phyloP scores from a whole-genome alignment of 768 basidiomycete species.

The Kwoniella europaea region DNA sequence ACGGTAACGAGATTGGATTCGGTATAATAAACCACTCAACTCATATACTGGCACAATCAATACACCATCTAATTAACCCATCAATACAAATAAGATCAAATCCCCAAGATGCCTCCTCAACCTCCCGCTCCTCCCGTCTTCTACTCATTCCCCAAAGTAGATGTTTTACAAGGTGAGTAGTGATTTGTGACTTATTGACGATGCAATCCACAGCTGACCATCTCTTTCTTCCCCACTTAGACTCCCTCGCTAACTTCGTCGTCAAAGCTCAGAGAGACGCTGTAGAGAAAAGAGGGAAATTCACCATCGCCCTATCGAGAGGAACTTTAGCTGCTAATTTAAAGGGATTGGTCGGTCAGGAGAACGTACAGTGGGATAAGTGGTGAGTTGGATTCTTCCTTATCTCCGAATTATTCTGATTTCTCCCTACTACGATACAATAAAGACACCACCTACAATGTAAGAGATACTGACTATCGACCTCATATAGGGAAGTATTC shows the following conservation, averaged over 20 bases:
- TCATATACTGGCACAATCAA: neutral
- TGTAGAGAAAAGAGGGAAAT: slow-evolving; percentile 84
- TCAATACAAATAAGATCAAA: neutral
- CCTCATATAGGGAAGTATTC: slow-evolving; percentile 80
- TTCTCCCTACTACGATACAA: neutral
- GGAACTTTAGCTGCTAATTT: slow-evolving; percentile 83
- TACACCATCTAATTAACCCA: neutral
- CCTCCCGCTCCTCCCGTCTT: slow-evolving; percentile 70
- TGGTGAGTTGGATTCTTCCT: slow-evolving; percentile 66
- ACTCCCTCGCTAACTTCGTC: slow-evolving; percentile 78
- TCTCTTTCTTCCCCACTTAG: slow-evolving; percentile 13
- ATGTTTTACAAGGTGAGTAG: slow-evolving; percentile 63
- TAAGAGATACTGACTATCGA: no score
- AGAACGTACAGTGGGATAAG: slow-evolving; percentile 84
- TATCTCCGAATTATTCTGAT: no score
- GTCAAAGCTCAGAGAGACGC: slow-evolving; percentile 87
- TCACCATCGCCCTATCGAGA: slow-evolving; percentile 91
- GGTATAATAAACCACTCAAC: neutral
- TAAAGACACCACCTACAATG: neutral
- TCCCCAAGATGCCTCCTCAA: slow-evolving; percentile 52
- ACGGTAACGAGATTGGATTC: neutral
- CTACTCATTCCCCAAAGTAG: slow-evolving; percentile 68
- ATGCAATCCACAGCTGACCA: slow-evolving; percentile 23
- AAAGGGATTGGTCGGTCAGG: slow-evolving; percentile 69
- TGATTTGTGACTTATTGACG: no score